Evolutionary conservation across 257 asterid genomes (phyloP).

Genomic region (Marsdenia floribunda): DNA sequence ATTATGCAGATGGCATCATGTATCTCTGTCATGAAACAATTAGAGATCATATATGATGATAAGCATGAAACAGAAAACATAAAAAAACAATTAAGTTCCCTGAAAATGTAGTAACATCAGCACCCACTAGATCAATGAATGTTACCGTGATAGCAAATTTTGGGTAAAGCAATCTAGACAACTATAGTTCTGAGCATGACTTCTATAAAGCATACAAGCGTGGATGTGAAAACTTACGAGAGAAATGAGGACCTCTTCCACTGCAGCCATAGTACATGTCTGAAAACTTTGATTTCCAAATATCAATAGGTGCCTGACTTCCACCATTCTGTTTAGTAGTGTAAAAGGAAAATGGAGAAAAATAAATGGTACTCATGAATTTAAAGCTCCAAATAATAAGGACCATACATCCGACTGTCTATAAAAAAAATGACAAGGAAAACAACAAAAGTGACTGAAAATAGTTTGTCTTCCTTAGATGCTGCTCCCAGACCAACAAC

Average conservation of each 20-base stretch:
- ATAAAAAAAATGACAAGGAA: neutral
- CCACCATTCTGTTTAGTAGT: conserved; percentile 40
- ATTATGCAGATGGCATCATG: neutral
- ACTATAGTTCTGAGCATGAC: neutral
- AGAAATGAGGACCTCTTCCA: conserved; percentile 59
- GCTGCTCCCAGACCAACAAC: neutral
- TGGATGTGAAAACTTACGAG: conserved; percentile 49
- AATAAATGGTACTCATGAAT: neutral
- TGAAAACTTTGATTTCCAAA: conserved; percentile 87
- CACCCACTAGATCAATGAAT: neutral
- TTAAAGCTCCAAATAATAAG: neutral
- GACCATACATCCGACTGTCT: neutral
- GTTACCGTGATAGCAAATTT: neutral
- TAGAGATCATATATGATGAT: neutral
- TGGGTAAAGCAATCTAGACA: neutral
- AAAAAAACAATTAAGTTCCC: neutral
- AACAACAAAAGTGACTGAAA: neutral
- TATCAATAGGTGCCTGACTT: conserved; percentile 62
- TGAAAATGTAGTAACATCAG: neutral
- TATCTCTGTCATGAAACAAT: neutral
- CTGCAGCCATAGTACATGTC: conserved; percentile 82
- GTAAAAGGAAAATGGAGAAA: neutral
- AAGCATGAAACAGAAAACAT: neutral
- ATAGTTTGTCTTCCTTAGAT: neutral
- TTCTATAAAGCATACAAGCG: neutral